A percentile compares a stretch with the other conserved stretches of the same genome.
Conservation (phyloP, 768 basidiomycete species). For the Hygrocybe coccinea region DNA sequence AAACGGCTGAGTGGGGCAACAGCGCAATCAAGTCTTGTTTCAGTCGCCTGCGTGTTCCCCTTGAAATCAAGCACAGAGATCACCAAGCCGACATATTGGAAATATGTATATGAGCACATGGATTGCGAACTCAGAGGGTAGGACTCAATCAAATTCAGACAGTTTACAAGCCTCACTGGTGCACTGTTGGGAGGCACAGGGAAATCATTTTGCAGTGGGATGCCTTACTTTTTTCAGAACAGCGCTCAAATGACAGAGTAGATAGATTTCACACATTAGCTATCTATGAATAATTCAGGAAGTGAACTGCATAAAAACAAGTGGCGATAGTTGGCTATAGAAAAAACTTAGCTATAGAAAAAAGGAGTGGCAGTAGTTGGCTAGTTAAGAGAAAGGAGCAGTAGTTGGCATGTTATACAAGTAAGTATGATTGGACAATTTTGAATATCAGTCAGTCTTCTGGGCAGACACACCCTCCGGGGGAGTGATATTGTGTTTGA, state of each 20-base stretch:
- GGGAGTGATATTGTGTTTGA: background rate
- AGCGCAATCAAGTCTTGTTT: constrained; percentile 41
- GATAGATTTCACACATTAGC: constrained; percentile 30
- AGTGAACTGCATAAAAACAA: background rate
- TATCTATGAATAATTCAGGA: constrained; percentile 7
- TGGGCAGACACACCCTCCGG: too few relatives aligned
- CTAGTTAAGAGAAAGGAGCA: background rate
- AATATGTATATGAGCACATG: constrained; percentile 29
- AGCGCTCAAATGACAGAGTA: constrained; percentile 30
- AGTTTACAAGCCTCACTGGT: constrained; percentile 38
- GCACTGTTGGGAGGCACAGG: constrained; percentile 26
- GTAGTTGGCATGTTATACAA: background rate
- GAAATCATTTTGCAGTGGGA: constrained; percentile 34
- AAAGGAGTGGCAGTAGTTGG: background rate
- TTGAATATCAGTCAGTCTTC: too few relatives aligned
- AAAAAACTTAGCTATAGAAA: constrained; percentile 1
- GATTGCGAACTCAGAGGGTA: constrained; percentile 31
- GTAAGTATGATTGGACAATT: background rate
- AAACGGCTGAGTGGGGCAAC: constrained; percentile 53
- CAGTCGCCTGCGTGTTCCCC: constrained; percentile 39
- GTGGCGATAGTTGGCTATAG: too few relatives aligned
- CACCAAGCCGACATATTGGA: constrained; percentile 32
- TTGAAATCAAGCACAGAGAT: constrained; percentile 29
- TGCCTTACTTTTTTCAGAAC: constrained; percentile 36
- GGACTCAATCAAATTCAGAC: constrained; percentile 40